These are phyloP conservation scores for Fibroporia radiculosa DNA, from an alignment of 768 basidiomycete species.

Conservation along the genomic window DNA sequence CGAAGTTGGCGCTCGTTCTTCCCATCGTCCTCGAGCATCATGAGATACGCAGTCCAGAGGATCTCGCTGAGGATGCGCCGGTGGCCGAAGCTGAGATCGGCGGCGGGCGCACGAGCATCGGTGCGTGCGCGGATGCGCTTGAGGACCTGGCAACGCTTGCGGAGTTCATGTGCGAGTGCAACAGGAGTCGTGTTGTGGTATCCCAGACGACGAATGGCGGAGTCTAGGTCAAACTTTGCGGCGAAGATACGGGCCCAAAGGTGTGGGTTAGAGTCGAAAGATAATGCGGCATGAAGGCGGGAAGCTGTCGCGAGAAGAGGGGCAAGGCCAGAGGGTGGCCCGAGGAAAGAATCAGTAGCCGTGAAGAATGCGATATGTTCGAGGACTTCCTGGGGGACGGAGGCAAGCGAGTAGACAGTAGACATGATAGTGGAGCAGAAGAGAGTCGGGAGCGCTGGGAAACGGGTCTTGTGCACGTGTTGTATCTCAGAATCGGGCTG, in stretches of 20 bases:
- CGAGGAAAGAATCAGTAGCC: constrained; percentile 42
- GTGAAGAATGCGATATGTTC: constrained; percentile 70
- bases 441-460: background rate
- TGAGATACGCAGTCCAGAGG: constrained; percentile 49
- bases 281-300: constrained; percentile 40
- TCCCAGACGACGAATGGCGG: constrained; percentile 44
- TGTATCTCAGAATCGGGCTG: no score
- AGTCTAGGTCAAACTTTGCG: constrained; percentile 55
- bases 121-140: constrained; percentile 44
- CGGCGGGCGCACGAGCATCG: constrained; percentile 15
- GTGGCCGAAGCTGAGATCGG: constrained; percentile 7
- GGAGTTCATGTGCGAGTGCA: constrained; percentile 54
- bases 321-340: constrained; percentile 54
- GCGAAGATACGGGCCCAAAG: constrained; percentile 68
- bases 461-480: no score
- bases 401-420: constrained; percentile 11
- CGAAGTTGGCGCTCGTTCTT: constrained; percentile 64
- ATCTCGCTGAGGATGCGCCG: constrained; percentile 7
- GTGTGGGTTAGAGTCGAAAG: constrained; percentile 47
- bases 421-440: background rate
- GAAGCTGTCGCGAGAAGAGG: constrained; percentile 48
- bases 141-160: constrained; percentile 49
- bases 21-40: constrained; percentile 78
- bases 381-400: constrained; percentile 69
- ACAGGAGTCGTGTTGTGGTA: constrained; percentile 29